phyloP scores from a whole-genome alignment of 176 grass and related monocot genomes.

The Urochloa ruziziensis region DNA sequence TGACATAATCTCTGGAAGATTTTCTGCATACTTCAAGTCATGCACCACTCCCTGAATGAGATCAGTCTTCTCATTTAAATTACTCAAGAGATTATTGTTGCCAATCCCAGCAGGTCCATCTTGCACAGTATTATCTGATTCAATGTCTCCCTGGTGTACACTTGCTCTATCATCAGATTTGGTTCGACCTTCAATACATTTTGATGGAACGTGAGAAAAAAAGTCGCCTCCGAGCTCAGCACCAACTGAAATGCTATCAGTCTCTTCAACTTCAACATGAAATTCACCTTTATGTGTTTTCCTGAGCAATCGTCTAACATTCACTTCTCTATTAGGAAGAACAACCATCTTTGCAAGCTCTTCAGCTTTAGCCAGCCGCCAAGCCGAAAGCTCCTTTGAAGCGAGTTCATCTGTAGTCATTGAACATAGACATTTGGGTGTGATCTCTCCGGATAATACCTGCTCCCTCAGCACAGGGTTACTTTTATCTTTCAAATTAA shows the following conservation, averaged over 20 bases:
- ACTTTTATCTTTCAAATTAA: conserved; percentile 77
- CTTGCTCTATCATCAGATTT: conserved; percentile 30
- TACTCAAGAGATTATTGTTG: conserved; percentile 19
- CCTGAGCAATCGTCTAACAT: conserved; percentile 54
- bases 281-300: conserved; percentile 94
- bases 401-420: conserved; percentile 85
- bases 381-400: conserved; percentile 77
- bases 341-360: conserved; percentile 74
- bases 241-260: conserved; percentile 37
- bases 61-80: conserved; percentile 52
- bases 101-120: conserved; percentile 19
- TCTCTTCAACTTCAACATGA: conserved; percentile 74
- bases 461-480: conserved; percentile 61
- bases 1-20: conserved; percentile 48
- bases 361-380: conserved; percentile 80
- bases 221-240: conserved; percentile 46
- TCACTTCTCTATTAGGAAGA: conserved; percentile 58
- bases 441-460: conserved; percentile 74
- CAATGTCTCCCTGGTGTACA: conserved; percentile 12
- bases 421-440: conserved; percentile 57
- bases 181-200: conserved; percentile 26
- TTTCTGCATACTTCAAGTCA: conserved; percentile 50
- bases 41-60: conserved; percentile 58
- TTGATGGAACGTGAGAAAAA: conserved; percentile 31
- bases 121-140: not conserved